phyloP scores from a whole-genome alignment of 1,139 yeast genomes.

The Pneumocystis murina region DNA sequence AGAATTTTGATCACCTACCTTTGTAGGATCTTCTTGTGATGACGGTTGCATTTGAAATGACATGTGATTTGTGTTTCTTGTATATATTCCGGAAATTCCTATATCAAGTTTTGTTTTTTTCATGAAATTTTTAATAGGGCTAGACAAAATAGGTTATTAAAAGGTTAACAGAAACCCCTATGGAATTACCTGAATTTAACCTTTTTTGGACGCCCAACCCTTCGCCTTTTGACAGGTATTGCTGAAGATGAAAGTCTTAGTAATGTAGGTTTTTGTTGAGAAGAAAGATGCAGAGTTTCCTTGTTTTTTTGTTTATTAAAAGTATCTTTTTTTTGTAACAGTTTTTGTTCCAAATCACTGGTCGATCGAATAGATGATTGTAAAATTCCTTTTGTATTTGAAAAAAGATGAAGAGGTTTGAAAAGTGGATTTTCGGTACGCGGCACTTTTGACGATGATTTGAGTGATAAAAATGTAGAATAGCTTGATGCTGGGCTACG shows the following conservation, averaged over 20 bases:
- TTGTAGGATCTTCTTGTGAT: neutral
- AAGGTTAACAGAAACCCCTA: neutral
- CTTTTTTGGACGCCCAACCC: neutral
- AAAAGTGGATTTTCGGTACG: neutral
- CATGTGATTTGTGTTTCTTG: neutral
- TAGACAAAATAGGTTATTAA: neutral
- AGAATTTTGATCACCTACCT: constrained; percentile 5
- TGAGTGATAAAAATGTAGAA: neutral
- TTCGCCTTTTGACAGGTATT: neutral
- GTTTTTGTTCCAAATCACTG: neutral
- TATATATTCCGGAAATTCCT: neutral
- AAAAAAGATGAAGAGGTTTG: neutral
- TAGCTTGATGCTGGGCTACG: neutral
- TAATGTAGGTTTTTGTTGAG: neutral
- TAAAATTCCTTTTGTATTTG: neutral
- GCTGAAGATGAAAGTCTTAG: neutral
- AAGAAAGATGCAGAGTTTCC: neutral
- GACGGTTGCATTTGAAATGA: neutral
- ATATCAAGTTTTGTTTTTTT: neutral
- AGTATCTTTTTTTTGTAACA: neutral
- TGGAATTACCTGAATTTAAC: neutral
- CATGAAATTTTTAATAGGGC: neutral
- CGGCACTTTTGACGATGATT: neutral
- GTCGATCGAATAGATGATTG: neutral
- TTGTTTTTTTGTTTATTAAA: neutral